Percentiles rank a stretch among this genome's conserved stretches.
phyloP scores from a whole-genome alignment of 164 flowering plant species.

The Umbellularia californica region DNA sequence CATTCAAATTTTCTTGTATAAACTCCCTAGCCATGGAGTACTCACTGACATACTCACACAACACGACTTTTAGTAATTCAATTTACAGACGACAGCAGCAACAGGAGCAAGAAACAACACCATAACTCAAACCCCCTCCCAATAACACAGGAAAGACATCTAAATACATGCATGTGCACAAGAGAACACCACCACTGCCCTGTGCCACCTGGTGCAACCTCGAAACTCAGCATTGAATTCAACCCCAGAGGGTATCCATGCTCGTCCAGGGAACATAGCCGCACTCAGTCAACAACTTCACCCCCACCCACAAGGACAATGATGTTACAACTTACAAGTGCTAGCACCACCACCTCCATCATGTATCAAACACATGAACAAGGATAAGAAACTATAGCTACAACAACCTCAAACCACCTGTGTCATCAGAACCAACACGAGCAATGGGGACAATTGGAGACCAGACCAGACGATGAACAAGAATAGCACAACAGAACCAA shows the following conservation, averaged over 20 bases:
- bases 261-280: not conserved
- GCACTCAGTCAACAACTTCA: not conserved
- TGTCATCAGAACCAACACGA: not conserved
- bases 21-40: slow-evolving; percentile 14
- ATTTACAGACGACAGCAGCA: slow-evolving; percentile 41
- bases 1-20: slow-evolving; percentile 24
- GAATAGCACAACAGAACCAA: not conserved
- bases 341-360: slow-evolving; percentile 4
- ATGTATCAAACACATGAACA: not conserved
- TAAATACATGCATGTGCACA: slow-evolving; percentile 1
- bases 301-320: not conserved
- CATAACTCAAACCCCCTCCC: slow-evolving; percentile 16
- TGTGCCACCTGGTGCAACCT: not conserved
- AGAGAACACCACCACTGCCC: not conserved
- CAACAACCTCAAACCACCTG: slow-evolving; percentile 5
- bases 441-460: not conserved
- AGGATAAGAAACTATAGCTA: slow-evolving; percentile 1
- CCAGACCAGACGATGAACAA: not conserved
- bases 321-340: not conserved
- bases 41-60: slow-evolving; percentile 20
- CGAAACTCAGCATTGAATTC: not conserved
- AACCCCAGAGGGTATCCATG: not conserved
- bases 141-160: slow-evolving; percentile 14
- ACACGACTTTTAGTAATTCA: slow-evolving; percentile 23
- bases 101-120: slow-evolving; percentile 18